Evolutionary conservation across 2,329 filamentous ascomycete species (phyloP), one percentile per base, ranked within the genome.

Genomic region (Fusarium nanum): DNA sequence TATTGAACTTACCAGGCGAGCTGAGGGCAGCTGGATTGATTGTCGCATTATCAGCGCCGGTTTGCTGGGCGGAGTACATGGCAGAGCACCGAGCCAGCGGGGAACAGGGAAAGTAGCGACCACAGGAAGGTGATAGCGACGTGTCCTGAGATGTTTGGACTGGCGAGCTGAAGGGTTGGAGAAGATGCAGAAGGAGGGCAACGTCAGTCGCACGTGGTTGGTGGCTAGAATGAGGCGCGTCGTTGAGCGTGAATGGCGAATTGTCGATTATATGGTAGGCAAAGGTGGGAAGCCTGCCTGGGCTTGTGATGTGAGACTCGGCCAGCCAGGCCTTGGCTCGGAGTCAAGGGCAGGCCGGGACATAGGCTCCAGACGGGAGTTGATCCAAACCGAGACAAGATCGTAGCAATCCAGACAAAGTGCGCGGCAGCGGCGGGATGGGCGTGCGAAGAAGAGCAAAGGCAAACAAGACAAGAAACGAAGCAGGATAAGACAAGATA

Each of bases 11-110:
- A 95, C 92, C 89, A 85, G 90, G 84, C 79, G 90, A 91, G 84
- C 92, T 93, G 84, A 97, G 87, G 71, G 92, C 92, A 78, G 93
- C 93, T 80, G 93, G 93, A 86, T 97, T 93, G 86, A 97, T 96
- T 79, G 93, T 97, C 80, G 92, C 92, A 85, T 91, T 91, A 80
- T 93, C 91, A 87, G 92, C 91, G 82, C 89, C 89, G 85, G 91
- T 91, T 81, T 90, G 87, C 81, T 75, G 79, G 64, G 75, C 77
- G 68, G 78, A 77, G 77, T 81, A 81, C 80, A 81, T 81, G 76
- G 68, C 76, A 73, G 60, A 73, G 60, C 70, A 67, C 70, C 72
- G 70, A 72, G 64, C 70, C 72, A 76, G 70, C 61, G 64, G 65
- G 71, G 58, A 70, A 66, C 60, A 54, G 59, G 59, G 48, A 57